These are phyloP conservation scores for Nigrospora oryzae DNA, from an alignment of 2,329 filamentous ascomycete species.

Conservation along the genomic window DNA sequence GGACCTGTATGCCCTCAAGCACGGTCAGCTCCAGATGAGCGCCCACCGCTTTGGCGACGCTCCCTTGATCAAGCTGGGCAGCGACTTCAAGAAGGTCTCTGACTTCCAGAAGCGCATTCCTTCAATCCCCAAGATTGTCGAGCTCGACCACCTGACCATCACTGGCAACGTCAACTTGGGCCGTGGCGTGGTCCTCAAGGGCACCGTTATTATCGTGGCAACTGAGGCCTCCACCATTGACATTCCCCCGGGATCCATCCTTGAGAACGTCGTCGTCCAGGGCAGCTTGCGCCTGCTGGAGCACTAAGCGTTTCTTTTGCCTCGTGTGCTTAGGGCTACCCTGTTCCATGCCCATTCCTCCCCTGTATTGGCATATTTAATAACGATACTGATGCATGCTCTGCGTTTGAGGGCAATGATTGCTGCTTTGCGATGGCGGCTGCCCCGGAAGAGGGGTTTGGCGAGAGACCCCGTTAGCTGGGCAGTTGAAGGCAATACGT, in stretches of 20 bases:
- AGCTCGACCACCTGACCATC: slow-evolving; percentile 92
- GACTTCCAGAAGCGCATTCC: slow-evolving; percentile 86
- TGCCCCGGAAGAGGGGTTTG: too few relatives aligned
- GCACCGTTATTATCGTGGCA: slow-evolving; percentile 97
- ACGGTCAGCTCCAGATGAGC: slow-evolving; percentile 96
- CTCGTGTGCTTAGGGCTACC: neutral
- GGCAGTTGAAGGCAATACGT: too few relatives aligned
- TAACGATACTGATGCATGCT: too few relatives aligned
- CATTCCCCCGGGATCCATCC: slow-evolving; percentile 88
- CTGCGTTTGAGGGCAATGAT: too few relatives aligned
- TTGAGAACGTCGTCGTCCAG: slow-evolving; percentile 99
- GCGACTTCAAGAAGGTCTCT: slow-evolving; percentile 99
- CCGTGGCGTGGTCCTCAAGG: slow-evolving; percentile 91
- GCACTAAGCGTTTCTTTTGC: slow-evolving; percentile 36
- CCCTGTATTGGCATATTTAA: neutral
- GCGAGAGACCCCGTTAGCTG: too few relatives aligned
- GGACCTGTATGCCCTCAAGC: slow-evolving; percentile 96
- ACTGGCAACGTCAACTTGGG: slow-evolving; percentile 96
- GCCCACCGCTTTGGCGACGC: slow-evolving; percentile 92
- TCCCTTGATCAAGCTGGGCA: slow-evolving; percentile 95
- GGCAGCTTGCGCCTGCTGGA: slow-evolving; percentile 75
- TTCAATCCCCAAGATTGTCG: slow-evolving; percentile 83
- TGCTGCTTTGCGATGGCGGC: too few relatives aligned
- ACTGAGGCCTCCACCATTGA: slow-evolving; percentile 98
- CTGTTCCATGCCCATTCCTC: neutral